A percentile compares a stretch with the other conserved stretches of the same genome.
Evolutionary conservation across 2,329 filamentous ascomycete genomes (phyloP).

Genomic region (Raffaelea albimanens): DNA sequence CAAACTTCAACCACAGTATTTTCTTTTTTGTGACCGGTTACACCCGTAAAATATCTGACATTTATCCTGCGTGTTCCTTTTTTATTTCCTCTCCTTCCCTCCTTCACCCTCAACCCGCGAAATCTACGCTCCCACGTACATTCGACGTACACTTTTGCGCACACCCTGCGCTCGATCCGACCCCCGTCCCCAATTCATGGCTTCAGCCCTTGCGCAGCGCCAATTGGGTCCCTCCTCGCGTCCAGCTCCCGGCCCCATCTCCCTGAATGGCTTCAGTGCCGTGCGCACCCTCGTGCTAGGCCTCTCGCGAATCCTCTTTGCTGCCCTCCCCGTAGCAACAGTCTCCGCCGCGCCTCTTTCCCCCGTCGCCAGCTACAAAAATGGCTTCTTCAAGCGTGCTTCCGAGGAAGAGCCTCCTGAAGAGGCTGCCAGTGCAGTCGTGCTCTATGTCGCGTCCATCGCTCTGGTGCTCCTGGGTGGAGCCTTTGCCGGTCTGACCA

Average conservation of each 20-base stretch:
- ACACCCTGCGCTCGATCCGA: no score
- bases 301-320: slow-evolving; percentile 39
- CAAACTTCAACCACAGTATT: no score
- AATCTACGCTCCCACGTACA: no score
- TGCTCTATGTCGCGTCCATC: slow-evolving; percentile 71
- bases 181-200: slow-evolving; percentile 6
- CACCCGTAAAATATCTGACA: no score
- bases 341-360: slow-evolving; percentile 32
- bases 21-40: not conserved
- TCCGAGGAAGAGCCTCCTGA: not conserved
- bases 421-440: slow-evolving; percentile 53
- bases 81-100: not conserved
- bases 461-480: slow-evolving; percentile 79
- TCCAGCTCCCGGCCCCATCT: not conserved
- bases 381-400: not conserved
- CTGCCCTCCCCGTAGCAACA: slow-evolving; percentile 34
- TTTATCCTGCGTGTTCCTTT: not conserved
- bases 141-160: not conserved
- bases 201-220: not conserved
- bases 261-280: slow-evolving; percentile 21
- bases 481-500: slow-evolving; percentile 89
- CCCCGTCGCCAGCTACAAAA: slow-evolving; percentile 12
- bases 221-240: slow-evolving; percentile 1
- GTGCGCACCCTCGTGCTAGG: slow-evolving; percentile 40
- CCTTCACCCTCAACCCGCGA: no score